These are phyloP conservation scores for Epichloe glyceriae DNA, from an alignment of 2,329 filamentous ascomycete species.

Conservation along the genomic window DNA sequence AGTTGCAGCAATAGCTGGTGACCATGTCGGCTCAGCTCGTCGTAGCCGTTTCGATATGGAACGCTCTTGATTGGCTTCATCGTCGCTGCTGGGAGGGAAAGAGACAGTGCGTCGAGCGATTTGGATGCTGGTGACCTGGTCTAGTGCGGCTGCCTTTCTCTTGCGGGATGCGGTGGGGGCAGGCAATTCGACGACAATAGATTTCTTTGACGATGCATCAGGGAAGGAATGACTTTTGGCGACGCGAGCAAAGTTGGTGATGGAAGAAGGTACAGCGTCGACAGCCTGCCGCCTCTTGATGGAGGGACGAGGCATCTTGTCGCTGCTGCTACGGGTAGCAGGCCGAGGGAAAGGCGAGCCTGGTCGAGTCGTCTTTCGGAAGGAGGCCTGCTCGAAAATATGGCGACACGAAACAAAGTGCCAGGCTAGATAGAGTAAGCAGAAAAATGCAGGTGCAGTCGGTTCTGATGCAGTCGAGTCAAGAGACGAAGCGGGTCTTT, in stretches of 20 bases:
- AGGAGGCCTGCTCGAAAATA: not conserved
- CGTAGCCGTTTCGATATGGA: constrained; percentile 6
- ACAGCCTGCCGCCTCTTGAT: constrained; percentile 8
- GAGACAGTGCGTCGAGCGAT: constrained; percentile 17
- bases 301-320: constrained; percentile 5
- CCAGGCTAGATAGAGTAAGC: not conserved
- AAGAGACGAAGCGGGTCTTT: not conserved
- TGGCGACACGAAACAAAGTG: not conserved
- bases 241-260: constrained; percentile 33
- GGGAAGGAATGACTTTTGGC: constrained; percentile 26
- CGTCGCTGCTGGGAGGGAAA: constrained; percentile 22
- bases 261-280: constrained; percentile 12
- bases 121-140: constrained; percentile 14
- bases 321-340: not conserved
- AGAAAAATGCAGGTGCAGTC: not conserved
- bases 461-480: not conserved
- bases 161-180: constrained; percentile 19
- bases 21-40: constrained; percentile 12
- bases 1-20: not conserved
- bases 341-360: not conserved
- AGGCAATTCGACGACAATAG: constrained; percentile 14
- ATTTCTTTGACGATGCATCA: constrained; percentile 22
- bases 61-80: constrained; percentile 10
- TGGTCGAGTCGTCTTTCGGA: not conserved
- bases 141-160: constrained; percentile 21